phyloP scores from a whole-genome alignment of 441 rosid genomes.

The Pelargonium fulgidum region DNA sequence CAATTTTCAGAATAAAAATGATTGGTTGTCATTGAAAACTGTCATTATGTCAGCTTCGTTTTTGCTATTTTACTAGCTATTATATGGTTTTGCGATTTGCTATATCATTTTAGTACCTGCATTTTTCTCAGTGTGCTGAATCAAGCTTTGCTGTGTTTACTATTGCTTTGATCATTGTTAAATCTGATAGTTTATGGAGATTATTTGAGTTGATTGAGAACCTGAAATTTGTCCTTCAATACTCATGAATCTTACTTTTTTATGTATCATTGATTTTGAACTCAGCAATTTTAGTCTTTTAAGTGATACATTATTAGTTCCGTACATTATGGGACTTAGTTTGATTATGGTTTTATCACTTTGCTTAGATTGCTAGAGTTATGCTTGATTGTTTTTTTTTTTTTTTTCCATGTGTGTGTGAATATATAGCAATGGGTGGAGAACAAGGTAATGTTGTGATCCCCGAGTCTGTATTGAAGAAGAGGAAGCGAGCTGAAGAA shows the following conservation, averaged over 20 bases:
- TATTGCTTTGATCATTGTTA: neutral
- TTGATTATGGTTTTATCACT: neutral
- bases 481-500: slow-evolving; percentile 59
- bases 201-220: neutral
- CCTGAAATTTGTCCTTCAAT: neutral
- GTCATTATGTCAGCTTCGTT: neutral
- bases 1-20: neutral
- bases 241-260: neutral
- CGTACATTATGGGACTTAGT: neutral
- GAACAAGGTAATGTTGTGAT: slow-evolving; percentile 40
- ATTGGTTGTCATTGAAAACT: neutral
- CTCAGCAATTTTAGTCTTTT: too few species aligned
- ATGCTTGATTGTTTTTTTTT: neutral
- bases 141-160: neutral
- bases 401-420: neutral
- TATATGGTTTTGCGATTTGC: neutral
- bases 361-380: neutral
- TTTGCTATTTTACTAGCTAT: neutral
- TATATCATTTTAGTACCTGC: neutral
- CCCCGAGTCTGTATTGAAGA: slow-evolving; percentile 75
- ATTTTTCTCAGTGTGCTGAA: neutral
- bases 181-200: neutral
- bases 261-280: neutral
- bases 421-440: slow-evolving; percentile 41
- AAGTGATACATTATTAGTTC: too few species aligned